Evolutionary conservation across 2,329 filamentous ascomycete species (phyloP), one percentile per base, ranked within the genome.

Genomic region (Ophiocordyceps camponoti-floridani): DNA sequence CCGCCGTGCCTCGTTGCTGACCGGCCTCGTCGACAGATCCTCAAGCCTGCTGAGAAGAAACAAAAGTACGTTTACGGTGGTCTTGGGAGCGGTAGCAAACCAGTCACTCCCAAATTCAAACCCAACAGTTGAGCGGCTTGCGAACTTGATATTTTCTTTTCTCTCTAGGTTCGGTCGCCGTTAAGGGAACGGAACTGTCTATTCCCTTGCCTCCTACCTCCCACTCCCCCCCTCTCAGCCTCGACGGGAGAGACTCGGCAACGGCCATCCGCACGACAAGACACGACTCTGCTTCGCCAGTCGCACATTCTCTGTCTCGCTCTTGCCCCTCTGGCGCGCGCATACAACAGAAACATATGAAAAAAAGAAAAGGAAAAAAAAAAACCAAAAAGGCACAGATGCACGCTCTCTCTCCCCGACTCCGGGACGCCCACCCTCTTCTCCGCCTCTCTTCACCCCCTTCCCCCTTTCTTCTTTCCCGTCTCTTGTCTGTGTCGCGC

Each of bases 21-120:
- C 42, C n/a, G n/a, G 16, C 10, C 43, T 16, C 16, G 23, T 11
- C 3, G 37, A 27, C 55, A 94, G 86, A 96, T 98, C 62, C 75
- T 98, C 72, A 98, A 96, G 74, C 91, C 91, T 60, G 91, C 91
- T 66, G 91, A 98, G 78, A 98, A 98, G 82, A 98, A 98, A 82
- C 89, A 95, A 85, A 96, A 96, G 88, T 96, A 94, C 74, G 88
- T 93, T 62, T 75, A 79, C 70, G 73, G 72, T 69, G 73, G 75
- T 69, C 73, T 82, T 66, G 79, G 75, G 69, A 73, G 74, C 69
- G 47, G 49, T 49, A 52, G 51, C 51, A 54, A 52, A 50, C 49
- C 53, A 50, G 48, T 44, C 50, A 50, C 47, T 49, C 49, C 53
- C 51, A 53, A 47, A 27, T 43, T 44, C 47, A 53, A 51, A 42